phyloP scores from a whole-genome alignment of 768 basidiomycete genomes.

The Boletus insuetus region DNA sequence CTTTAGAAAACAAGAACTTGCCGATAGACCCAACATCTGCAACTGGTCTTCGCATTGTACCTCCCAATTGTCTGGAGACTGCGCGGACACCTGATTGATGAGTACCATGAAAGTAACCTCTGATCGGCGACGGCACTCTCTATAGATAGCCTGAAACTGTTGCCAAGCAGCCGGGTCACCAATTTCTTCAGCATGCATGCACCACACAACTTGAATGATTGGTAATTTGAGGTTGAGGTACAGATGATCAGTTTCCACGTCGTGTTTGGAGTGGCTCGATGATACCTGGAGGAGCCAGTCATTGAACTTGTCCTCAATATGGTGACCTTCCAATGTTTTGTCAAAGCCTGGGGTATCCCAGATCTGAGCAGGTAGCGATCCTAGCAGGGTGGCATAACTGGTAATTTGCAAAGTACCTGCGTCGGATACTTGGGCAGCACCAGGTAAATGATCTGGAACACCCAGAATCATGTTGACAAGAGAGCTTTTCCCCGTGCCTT shows the following conservation, averaged over 20 bases:
- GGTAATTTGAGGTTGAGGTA: background rate
- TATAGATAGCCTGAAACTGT: background rate
- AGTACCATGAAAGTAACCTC: background rate
- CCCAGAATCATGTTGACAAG: background rate
- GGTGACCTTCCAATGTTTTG: background rate
- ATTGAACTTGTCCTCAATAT: background rate
- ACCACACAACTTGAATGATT: background rate
- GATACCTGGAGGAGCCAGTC: background rate
- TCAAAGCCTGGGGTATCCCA: conserved; percentile 1
- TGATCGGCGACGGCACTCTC: background rate
- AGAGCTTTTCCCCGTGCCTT: background rate
- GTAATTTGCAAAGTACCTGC: background rate
- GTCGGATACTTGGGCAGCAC: background rate
- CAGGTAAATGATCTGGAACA: background rate
- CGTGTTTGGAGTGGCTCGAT: background rate
- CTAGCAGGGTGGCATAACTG: background rate
- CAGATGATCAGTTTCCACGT: too few species aligned
- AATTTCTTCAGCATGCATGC: background rate
- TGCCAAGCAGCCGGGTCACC: background rate
- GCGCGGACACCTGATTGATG: background rate
- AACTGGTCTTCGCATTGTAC: background rate
- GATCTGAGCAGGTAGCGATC: background rate
- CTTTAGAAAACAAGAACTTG: background rate
- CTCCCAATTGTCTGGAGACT: background rate
- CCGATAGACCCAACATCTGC: background rate